These are phyloP conservation scores for Aspergillus sclerotialis DNA, from an alignment of 2,329 filamentous ascomycete species.

Conservation along the genomic window DNA sequence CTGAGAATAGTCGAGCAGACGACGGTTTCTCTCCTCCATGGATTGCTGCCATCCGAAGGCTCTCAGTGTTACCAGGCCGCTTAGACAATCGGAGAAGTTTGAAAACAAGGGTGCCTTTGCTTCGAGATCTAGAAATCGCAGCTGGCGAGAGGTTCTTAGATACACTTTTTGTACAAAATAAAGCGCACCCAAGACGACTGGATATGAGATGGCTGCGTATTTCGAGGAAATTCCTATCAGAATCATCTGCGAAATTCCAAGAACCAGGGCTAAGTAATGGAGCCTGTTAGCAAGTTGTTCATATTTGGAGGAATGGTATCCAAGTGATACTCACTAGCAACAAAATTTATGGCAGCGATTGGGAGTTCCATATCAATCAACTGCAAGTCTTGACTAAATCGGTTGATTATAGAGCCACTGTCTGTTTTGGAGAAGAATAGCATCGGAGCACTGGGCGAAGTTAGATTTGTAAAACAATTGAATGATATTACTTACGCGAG, in stretches of 20 bases:
- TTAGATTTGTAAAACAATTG: constrained; percentile 14
- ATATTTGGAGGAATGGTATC: too few relatives aligned
- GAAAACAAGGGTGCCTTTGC: constrained; percentile 54
- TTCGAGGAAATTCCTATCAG: constrained; percentile 44
- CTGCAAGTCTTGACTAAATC: constrained; percentile 40
- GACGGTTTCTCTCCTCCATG: constrained; percentile 39
- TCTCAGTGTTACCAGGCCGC: constrained; percentile 49
- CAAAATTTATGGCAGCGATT: constrained; percentile 33
- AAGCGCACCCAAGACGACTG: constrained; percentile 40
- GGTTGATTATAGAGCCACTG: constrained; percentile 35
- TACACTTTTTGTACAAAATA: constrained; percentile 53
- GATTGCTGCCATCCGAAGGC: constrained; percentile 50
- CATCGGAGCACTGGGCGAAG: constrained; percentile 28
- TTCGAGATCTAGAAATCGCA: constrained; percentile 56
- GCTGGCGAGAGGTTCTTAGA: constrained; percentile 53
- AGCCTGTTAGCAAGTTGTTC: constrained; percentile 2
- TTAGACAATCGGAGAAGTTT: constrained; percentile 51
- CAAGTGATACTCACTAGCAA: constrained; percentile 25
- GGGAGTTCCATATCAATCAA: constrained; percentile 40
- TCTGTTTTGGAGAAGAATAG: constrained; percentile 37
- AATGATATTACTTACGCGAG: constrained; percentile 28
- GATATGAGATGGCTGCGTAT: constrained; percentile 46
- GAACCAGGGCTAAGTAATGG: constrained; percentile 17
- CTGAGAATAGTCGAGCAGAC: constrained; percentile 49
- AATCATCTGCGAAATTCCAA: constrained; percentile 39